These are phyloP conservation scores for Colletotrichum sojae DNA, from an alignment of 2,329 filamentous ascomycete species.

Conservation along the genomic window DNA sequence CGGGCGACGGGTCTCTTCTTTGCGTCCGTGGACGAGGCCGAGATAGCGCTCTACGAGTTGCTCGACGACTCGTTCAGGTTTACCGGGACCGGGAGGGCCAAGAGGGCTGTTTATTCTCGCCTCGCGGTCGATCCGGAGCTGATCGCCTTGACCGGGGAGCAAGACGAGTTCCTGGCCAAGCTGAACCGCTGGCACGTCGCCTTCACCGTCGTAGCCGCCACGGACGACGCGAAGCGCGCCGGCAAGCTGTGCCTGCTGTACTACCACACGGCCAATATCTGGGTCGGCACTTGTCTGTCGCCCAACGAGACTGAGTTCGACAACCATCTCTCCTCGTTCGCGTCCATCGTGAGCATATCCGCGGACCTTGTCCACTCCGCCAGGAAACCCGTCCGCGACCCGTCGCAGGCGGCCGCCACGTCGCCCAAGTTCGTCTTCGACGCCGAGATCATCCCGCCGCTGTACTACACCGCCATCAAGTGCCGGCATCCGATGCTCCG, in stretches of 20 bases:
- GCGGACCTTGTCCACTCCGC: conserved; percentile 27
- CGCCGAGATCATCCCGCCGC: conserved; percentile 57
- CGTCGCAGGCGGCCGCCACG: conserved; percentile 32
- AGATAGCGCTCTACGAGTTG: conserved; percentile 53
- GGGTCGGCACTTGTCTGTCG: conserved; percentile 50
- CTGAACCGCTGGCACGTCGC: conserved; percentile 50
- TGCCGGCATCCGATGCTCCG: conserved; percentile 59
- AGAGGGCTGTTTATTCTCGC: conserved; percentile 46
- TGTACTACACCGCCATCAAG: conserved; percentile 58
- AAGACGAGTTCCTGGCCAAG: conserved; percentile 50
- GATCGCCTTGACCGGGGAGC: conserved; percentile 47
- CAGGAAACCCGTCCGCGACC: conserved; percentile 27
- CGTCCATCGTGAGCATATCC: conserved; percentile 53
- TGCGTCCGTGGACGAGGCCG: conserved; percentile 50
- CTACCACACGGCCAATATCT: conserved; percentile 52
- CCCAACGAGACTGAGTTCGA: conserved; percentile 53
- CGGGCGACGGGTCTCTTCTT: conserved; percentile 49
- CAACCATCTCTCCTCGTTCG: conserved; percentile 51
- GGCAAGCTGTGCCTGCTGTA: conserved; percentile 54
- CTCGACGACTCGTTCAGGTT: conserved; percentile 58
- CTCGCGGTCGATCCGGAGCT: conserved; percentile 45
- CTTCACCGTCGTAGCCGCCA: conserved; percentile 48
- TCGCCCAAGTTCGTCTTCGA: conserved; percentile 56
- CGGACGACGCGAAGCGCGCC: conserved; percentile 36
- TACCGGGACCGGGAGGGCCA: conserved; percentile 48